A percentile compares a stretch with the other conserved stretches of the same genome.
Evolutionary conservation across 2,329 filamentous ascomycete species (phyloP).

Genomic region (Didymellaceae sp.): DNA sequence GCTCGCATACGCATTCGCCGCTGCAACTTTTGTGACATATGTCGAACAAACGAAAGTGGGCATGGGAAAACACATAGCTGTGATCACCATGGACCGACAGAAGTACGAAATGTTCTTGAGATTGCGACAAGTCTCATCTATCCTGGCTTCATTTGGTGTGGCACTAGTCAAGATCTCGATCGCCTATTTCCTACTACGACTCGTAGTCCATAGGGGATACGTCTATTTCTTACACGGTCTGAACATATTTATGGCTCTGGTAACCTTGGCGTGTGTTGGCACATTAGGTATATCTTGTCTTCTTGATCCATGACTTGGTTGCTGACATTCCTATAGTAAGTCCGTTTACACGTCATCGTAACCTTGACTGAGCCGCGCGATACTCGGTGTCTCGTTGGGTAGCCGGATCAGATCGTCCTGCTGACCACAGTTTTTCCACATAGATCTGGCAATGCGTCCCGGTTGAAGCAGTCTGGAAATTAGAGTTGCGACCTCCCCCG

Average conservation of each 20-base stretch:
- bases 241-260: constrained; percentile 53
- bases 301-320: neutral
- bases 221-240: constrained; percentile 49
- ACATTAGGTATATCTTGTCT: constrained; percentile 41
- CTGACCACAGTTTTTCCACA: neutral
- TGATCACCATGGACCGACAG: constrained; percentile 38
- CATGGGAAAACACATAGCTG: constrained; percentile 55
- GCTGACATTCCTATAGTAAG: neutral
- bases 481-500: constrained; percentile 39
- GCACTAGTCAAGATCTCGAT: constrained; percentile 59
- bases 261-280: constrained; percentile 53
- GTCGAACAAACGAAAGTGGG: constrained; percentile 54
- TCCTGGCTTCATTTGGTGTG: constrained; percentile 56
- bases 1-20: constrained; percentile 32
- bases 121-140: constrained; percentile 53
- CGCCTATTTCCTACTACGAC: constrained; percentile 55
- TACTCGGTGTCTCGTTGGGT: too few species aligned
- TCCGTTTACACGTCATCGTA: neutral
- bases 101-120: constrained; percentile 50
- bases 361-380: too few species aligned
- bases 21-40: constrained; percentile 49
- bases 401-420: too few species aligned
- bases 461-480: constrained; percentile 55
- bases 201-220: constrained; percentile 46
- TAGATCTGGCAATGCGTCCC: constrained; percentile 57